Conservation (phyloP, 768 basidiomycete genomes). For the Omphalotus guepiniiformis region DNA sequence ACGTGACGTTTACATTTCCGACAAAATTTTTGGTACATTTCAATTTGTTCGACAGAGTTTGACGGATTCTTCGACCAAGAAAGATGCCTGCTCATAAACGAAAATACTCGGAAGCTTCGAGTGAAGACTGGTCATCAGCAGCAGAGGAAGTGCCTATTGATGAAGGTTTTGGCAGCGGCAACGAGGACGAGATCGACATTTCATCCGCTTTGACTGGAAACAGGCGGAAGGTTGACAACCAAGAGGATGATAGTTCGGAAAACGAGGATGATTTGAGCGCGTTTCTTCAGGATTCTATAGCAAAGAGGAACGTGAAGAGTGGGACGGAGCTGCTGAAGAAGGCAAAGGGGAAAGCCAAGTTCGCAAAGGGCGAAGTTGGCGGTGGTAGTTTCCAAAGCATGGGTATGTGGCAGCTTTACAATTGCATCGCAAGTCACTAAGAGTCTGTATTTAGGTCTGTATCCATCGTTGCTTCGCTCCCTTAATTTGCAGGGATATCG, state of each 20-base stretch:
- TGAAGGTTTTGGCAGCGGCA: constrained; percentile 9
- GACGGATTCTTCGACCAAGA: no score
- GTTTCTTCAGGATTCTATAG: constrained; percentile 65
- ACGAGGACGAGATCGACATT: constrained; percentile 54
- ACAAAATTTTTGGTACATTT: no score
- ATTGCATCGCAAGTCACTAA: neutral
- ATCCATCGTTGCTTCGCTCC: constrained; percentile 78
- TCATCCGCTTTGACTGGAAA: constrained; percentile 56
- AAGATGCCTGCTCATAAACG: constrained; percentile 7
- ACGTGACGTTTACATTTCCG: no score
- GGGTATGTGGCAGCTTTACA: constrained; percentile 47
- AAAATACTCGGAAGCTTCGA: constrained; percentile 3
- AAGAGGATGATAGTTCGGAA: constrained; percentile 21
- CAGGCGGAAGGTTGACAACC: constrained; percentile 24
- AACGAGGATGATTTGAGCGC: constrained; percentile 58
- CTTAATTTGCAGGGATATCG: constrained; percentile 91
- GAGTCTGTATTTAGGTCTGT: constrained; percentile 53
- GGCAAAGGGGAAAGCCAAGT: constrained; percentile 66
- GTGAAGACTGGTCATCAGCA: neutral
- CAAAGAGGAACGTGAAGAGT: constrained; percentile 66
- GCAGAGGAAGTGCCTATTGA: constrained; percentile 10
- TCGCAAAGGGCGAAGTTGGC: constrained; percentile 74
- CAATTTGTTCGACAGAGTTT: no score
- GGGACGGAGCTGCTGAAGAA: constrained; percentile 78
- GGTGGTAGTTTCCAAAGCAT: constrained; percentile 97